Evolutionary conservation across 805 yeast species (phyloP).

Genomic region (Metschnikowia continentalis): DNA sequence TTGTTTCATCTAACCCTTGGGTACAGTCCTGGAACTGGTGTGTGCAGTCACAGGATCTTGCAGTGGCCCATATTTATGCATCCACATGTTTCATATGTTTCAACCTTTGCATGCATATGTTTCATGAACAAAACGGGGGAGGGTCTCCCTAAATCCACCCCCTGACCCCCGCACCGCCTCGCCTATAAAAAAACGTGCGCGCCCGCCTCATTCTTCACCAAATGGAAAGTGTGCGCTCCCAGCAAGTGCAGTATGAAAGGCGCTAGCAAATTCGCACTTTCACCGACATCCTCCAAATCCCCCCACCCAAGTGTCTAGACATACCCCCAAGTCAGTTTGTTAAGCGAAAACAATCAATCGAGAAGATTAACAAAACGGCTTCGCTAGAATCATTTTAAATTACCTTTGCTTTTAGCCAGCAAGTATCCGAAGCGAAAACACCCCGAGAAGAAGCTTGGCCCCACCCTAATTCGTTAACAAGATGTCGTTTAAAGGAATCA

Average conservation of each 20-base stretch:
- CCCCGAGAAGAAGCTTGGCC: neutral
- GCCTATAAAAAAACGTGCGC: neutral
- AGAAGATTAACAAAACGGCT: neutral
- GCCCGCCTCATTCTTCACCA: neutral
- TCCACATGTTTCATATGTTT: neutral
- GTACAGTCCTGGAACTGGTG: too few species aligned
- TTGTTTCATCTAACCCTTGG: too few species aligned
- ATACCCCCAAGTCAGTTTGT: neutral
- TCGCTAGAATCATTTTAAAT: too few species aligned
- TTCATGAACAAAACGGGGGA: neutral
- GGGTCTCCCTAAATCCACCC: neutral
- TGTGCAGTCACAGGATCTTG: too few species aligned
- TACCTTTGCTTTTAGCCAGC: neutral
- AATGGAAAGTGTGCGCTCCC: neutral
- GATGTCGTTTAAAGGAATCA: conserved; percentile 88
- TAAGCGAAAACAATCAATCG: neutral
- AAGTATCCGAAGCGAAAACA: neutral
- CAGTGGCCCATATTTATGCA: neutral
- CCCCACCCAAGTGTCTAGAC: neutral
- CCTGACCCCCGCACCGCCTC: neutral
- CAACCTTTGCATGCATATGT: neutral
- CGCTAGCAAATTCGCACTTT: neutral
- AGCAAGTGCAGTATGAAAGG: neutral
- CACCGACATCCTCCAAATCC: neutral
- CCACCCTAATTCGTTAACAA: neutral